Base-by-base conservation (phyloP, 2,329 filamentous ascomycete genomes). In the Ophiocordyceps camponoti-floridani region DNA sequence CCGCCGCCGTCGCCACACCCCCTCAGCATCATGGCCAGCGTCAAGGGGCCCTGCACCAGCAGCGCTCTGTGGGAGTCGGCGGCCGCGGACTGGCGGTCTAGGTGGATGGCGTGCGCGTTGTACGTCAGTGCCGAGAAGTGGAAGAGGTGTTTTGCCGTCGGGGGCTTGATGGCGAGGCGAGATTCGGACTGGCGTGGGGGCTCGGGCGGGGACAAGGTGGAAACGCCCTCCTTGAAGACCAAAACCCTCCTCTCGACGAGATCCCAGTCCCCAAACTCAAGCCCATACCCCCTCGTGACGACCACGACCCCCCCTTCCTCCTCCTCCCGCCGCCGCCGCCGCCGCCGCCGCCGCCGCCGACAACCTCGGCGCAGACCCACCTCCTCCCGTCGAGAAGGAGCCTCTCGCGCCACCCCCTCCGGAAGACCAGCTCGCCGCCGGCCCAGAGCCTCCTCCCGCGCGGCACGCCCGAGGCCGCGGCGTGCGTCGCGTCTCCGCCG, bases 71-170 rank as follows among this genome's bases (percentile, higher is more conserved):
- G 79, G 11, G 83, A 83, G 60, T 96, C 91, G 12, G 79, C 66
- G 12, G 73, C 65, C 37, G 78, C 79, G 62, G 85, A 93, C 40
- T 70, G 56, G 1, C 70, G 72, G 59, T 95, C 84, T 19, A 94
- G 70, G 62, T 98, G 91, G 52, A 98, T 95, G 14, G 73, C 70
- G 62, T 98, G 91, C 1, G 86, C 85, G 61, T 98, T 98, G 67
- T 86, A 88, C 2, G 84, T 89, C 31, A 98, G 73, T 0, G 87
- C 87, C 18, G 83, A 91, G 67, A 89, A 96, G 47, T 88, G 78
- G 64, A 94, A 94, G 45, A 98, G 76, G 4, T 95, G 73, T 4
- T 73, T n/a, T 5, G 23, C n/a, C n/a, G 67, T 3, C 74, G 68
- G 79, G 1, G 87, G 85, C 0, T 64, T 72, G 23, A 94, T 63